Percentiles rank a stretch among this genome's conserved stretches.
Evolutionary conservation across 345 rosid species (phyloP).

Genomic region (Capsella bursapastoris): DNA sequence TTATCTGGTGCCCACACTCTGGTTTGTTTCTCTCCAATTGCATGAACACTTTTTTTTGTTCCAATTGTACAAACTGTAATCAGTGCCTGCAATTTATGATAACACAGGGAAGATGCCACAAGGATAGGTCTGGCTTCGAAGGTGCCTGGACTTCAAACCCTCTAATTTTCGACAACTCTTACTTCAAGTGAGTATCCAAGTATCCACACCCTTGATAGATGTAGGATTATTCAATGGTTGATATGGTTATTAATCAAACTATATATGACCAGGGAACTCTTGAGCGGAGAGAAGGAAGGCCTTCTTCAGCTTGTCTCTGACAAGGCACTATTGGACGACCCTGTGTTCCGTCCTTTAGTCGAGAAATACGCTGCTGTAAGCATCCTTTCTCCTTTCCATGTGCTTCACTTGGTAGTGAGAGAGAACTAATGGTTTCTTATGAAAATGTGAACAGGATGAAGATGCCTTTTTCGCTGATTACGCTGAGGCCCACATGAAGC

Average conservation of each 20-base stretch:
- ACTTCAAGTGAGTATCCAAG: constrained; percentile 68
- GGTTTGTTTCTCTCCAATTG: constrained; percentile 51
- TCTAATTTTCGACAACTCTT: constrained; percentile 86
- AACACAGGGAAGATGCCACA: constrained; percentile 89
- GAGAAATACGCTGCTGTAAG: constrained; percentile 90
- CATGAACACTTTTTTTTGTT: not conserved
- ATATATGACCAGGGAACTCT: constrained; percentile 62
- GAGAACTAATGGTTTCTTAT: constrained; percentile 10
- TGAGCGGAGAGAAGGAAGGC: constrained; percentile 84
- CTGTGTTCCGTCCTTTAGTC: constrained; percentile 84
- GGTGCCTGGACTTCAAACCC: constrained; percentile 95
- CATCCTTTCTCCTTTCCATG: not conserved
- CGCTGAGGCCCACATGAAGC: constrained; percentile 78
- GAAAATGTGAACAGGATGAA: constrained; percentile 65
- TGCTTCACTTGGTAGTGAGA: not conserved
- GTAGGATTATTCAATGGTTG: constrained; percentile 1
- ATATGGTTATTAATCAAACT: not conserved
- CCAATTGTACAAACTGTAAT: not conserved
- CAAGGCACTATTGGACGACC: constrained; percentile 81
- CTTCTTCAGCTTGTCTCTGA: constrained; percentile 81
- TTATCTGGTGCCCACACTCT: constrained; percentile 96
- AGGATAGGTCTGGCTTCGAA: constrained; percentile 96
- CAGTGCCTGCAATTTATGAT: constrained; percentile 7
- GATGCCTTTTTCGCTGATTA: constrained; percentile 92
- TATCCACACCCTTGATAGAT: not conserved